Evolutionary conservation across 2,329 filamentous ascomycete genomes (phyloP).

Genomic region (Zasmidium citrigriseum): DNA sequence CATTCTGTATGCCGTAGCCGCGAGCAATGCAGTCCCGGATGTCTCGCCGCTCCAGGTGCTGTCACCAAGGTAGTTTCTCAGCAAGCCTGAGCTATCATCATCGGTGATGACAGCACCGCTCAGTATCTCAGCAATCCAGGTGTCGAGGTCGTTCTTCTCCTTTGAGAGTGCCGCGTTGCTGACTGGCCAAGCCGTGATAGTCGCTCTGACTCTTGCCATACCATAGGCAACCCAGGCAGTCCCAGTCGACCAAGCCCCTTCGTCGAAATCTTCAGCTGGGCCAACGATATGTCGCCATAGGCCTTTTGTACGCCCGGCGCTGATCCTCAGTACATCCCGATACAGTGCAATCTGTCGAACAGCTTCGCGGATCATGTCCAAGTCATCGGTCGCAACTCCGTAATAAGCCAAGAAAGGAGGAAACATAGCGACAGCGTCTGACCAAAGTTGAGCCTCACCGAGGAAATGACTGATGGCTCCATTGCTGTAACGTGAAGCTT

Average conservation of each 20-base stretch:
- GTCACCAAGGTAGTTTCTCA: slow-evolving; percentile 48
- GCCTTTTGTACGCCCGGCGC: slow-evolving; percentile 26
- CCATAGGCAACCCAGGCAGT: slow-evolving; percentile 53
- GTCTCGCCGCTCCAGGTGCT: slow-evolving; percentile 49
- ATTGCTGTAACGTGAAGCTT: slow-evolving; percentile 46
- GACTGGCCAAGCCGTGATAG: slow-evolving; percentile 37
- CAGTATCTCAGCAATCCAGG: slow-evolving; percentile 40
- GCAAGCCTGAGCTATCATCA: slow-evolving; percentile 39
- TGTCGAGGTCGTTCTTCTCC: slow-evolving; percentile 32
- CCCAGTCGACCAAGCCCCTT: slow-evolving; percentile 49
- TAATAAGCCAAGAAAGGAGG: slow-evolving; percentile 54
- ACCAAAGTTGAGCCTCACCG: slow-evolving; percentile 47
- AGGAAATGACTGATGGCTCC: slow-evolving; percentile 52
- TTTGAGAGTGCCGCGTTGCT: slow-evolving; percentile 19
- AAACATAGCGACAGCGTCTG: slow-evolving; percentile 53
- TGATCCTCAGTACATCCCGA: slow-evolving; percentile 39
- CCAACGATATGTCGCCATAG: slow-evolving; percentile 52
- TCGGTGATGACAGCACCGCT: slow-evolving; percentile 38
- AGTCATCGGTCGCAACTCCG: slow-evolving; percentile 42
- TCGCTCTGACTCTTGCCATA: slow-evolving; percentile 50
- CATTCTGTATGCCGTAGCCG: slow-evolving; percentile 49
- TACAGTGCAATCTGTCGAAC: slow-evolving; percentile 46
- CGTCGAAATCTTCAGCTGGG: slow-evolving; percentile 36
- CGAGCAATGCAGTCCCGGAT: slow-evolving; percentile 49
- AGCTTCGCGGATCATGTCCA: slow-evolving; percentile 38